These are phyloP conservation scores for Phytophthora cajani DNA, from an alignment of 352 stramenopile genomes.

Conservation along the genomic window DNA sequence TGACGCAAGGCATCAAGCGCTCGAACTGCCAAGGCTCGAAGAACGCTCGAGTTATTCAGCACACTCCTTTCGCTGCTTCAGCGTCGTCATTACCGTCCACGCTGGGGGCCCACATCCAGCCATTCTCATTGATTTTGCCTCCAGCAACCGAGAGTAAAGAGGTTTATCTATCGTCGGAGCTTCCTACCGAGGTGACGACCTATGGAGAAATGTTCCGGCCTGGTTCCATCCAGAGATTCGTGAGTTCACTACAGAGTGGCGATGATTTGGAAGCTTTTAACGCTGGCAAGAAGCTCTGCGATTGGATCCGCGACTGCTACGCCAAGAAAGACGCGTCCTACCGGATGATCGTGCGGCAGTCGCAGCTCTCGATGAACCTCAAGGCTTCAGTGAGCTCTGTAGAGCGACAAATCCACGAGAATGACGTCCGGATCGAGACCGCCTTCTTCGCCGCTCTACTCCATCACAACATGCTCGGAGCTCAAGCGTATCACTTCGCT, in stretches of 20 bases:
- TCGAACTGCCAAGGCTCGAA: neutral
- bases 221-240: conserved; percentile 25
- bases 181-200: conserved; percentile 24
- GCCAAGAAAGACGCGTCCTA: conserved; percentile 63
- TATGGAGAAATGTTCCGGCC: conserved; percentile 41
- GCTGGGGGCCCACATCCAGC: conserved; percentile 9
- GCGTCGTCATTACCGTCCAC: neutral
- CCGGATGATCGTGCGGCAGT: conserved; percentile 67
- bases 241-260: conserved; percentile 35
- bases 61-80: conserved; percentile 36
- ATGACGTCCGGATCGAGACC: conserved; percentile 56
- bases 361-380: conserved; percentile 29
- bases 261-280: conserved; percentile 15
- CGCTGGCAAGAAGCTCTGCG: conserved; percentile 39
- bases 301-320: conserved; percentile 64
- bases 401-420: conserved; percentile 29
- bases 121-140: conserved; percentile 54
- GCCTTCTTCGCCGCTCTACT: conserved; percentile 64
- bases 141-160: conserved; percentile 4
- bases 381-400: conserved; percentile 10
- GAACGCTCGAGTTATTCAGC: conserved; percentile 30
- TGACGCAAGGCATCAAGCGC: conserved; percentile 25
- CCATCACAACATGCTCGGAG: conserved; percentile 50
- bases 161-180: neutral
- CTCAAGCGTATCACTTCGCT: conserved; percentile 46